These are phyloP conservation scores for Jamesozyma gamospora DNA, from an alignment of 805 yeast species.

Conservation along the genomic window DNA sequence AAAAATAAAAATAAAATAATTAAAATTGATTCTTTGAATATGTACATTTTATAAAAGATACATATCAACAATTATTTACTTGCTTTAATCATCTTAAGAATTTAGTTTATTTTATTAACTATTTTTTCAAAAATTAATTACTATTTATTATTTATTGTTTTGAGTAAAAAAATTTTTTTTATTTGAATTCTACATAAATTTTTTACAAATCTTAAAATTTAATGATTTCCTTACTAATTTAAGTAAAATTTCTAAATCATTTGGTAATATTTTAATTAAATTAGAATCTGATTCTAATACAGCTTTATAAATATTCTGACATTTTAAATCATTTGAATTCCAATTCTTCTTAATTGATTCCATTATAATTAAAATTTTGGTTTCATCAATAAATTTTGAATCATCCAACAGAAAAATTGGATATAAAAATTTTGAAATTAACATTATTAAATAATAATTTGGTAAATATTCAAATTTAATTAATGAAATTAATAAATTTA, in stretches of 20 bases:
- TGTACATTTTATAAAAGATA: no score
- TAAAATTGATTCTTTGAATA: no score
- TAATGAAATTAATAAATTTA: constrained; percentile 15
- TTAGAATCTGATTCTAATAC: constrained; percentile 5
- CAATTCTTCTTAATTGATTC: constrained; percentile 18
- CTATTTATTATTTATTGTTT: no score
- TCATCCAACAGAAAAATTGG: constrained; percentile 20
- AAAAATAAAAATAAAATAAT: no score
- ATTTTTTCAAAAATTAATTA: no score
- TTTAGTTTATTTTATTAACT: no score
- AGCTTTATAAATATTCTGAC: constrained; percentile 11
- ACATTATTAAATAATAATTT: constrained; percentile 18
- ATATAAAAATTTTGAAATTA: constrained; percentile 21
- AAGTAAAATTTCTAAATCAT: constrained; percentile 9
- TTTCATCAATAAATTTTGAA: constrained; percentile 15
- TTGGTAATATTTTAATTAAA: constrained; percentile 9
- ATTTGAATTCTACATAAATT: constrained; percentile 21
- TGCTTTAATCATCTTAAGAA: no score
- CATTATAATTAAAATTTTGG: constrained; percentile 15
- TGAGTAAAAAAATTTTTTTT: no score
- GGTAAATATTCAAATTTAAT: constrained; percentile 25
- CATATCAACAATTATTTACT: no score
- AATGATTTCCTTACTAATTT: constrained; percentile 15
- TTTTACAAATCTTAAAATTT: constrained; percentile 24
- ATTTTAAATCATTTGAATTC: constrained; percentile 14